A percentile compares a stretch with the other conserved stretches of the same genome.
Conservation (phyloP, 192 early-diverging fungal genomes). For the Allomyces javanicus region DNA sequence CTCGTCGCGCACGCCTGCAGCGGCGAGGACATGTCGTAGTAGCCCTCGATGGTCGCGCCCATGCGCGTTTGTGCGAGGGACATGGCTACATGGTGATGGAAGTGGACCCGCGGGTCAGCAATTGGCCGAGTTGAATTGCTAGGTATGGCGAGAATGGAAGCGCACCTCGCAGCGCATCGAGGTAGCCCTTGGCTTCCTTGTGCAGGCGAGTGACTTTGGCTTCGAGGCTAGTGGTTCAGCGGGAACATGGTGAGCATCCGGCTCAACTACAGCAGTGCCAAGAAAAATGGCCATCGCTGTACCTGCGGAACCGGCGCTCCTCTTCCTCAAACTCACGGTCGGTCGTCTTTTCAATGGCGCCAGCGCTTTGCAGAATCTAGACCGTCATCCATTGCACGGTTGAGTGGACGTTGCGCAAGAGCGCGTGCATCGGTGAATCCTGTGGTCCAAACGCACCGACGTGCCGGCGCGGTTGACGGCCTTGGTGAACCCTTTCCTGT, state of each 20-base stretch:
- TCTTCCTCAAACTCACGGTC: conserved; percentile 56
- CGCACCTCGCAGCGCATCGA: conserved; percentile 58
- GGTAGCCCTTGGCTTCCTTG: conserved; percentile 83
- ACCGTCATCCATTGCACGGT: background rate
- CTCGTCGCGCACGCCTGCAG: conserved; percentile 50
- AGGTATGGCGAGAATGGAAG: background rate
- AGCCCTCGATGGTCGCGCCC: conserved; percentile 68
- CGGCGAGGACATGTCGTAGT: conserved; percentile 67
- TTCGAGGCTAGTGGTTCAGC: conserved; percentile 40
- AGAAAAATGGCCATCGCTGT: conserved; percentile 1
- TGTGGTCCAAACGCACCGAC: conserved; percentile 14
- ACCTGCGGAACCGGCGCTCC: conserved; percentile 51
- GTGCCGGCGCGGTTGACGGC: conserved; percentile 57
- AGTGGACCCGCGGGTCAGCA: too few relatives aligned
- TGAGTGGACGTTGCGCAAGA: background rate
- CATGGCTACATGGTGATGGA: conserved; percentile 31
- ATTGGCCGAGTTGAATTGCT: too few relatives aligned
- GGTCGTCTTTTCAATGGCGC: conserved; percentile 52
- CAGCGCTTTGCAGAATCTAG: conserved; percentile 49
- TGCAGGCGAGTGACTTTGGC: conserved; percentile 58
- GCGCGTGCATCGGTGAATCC: background rate
- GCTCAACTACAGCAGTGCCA: background rate
- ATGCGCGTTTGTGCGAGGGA: conserved; percentile 64
- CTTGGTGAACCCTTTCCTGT: conserved; percentile 64
- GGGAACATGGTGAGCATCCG: background rate